These are phyloP conservation scores for Penicillium arizonense DNA, from an alignment of 495 filamentous ascomycete genomes.

Conservation along the genomic window DNA sequence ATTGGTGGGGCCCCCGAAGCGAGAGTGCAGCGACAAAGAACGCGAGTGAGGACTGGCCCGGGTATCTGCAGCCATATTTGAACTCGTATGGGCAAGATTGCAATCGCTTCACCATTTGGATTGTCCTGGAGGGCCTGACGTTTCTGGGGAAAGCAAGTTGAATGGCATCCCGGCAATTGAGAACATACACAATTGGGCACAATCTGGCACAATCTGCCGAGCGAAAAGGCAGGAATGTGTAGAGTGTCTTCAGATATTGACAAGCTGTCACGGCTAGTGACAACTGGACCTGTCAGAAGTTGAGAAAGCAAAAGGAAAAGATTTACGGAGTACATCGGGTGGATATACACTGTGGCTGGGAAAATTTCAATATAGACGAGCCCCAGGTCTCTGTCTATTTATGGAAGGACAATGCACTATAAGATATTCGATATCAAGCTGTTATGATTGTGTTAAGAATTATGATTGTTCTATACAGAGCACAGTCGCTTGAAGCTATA, in stretches of 20 bases:
- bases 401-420: too few relatives aligned
- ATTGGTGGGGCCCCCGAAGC: conserved; percentile 18
- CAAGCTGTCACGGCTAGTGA: too few relatives aligned
- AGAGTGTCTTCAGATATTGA: too few relatives aligned
- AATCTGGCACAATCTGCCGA: too few relatives aligned
- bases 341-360: not conserved
- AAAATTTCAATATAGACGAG: conserved; percentile 6
- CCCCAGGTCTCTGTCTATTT: not conserved
- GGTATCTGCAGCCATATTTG: not conserved
- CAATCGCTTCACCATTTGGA: too few relatives aligned
- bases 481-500: too few relatives aligned
- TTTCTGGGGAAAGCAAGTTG: conserved; percentile 3
- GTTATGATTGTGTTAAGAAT: too few relatives aligned
- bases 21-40: conserved; percentile 5
- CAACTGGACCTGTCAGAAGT: conserved; percentile 4
- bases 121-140: not conserved
- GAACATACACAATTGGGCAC: not conserved
- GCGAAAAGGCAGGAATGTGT: too few relatives aligned
- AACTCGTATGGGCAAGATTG: too few relatives aligned
- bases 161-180: not conserved
- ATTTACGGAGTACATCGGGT: not conserved
- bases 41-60: conserved; percentile 3
- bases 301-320: not conserved
- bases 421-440: too few relatives aligned
- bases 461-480: too few relatives aligned